Conservation (phyloP, 2,329 filamentous ascomycete species). For the Aureobasidium sp. region DNA sequence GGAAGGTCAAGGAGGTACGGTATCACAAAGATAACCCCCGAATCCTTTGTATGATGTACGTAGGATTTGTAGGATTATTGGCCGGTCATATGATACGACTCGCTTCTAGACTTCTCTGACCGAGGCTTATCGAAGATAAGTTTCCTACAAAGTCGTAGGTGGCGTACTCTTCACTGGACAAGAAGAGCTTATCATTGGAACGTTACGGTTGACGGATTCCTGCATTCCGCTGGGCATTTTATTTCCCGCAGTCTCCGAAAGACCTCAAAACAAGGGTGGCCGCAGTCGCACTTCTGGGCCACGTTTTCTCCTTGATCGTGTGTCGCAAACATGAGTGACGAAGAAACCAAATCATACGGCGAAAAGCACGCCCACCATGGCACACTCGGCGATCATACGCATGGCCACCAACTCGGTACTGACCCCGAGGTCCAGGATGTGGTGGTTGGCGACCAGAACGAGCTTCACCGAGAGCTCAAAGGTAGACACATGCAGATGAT, state of each 20-base stretch:
- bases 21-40: background rate
- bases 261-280: constrained; percentile 1
- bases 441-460: constrained; percentile 1
- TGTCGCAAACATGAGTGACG: constrained; percentile 7
- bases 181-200: background rate
- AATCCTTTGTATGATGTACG: background rate
- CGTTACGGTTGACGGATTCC: background rate
- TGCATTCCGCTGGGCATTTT: background rate
- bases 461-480: constrained; percentile 16
- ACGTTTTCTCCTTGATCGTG: background rate
- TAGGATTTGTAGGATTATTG: background rate
- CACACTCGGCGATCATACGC: background rate
- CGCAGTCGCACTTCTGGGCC: background rate
- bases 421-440: background rate
- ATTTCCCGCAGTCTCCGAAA: background rate
- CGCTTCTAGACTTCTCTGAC: background rate
- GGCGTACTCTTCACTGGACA: background rate
- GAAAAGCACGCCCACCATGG: background rate
- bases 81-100: background rate
- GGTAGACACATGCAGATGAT: constrained; percentile 28
- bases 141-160: background rate
- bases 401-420: background rate
- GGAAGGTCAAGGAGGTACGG: background rate
- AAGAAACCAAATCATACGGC: background rate
- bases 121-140: constrained; percentile 7